phyloP scores from a whole-genome alignment of 805 yeast species.

The Candida sonorensis region DNA sequence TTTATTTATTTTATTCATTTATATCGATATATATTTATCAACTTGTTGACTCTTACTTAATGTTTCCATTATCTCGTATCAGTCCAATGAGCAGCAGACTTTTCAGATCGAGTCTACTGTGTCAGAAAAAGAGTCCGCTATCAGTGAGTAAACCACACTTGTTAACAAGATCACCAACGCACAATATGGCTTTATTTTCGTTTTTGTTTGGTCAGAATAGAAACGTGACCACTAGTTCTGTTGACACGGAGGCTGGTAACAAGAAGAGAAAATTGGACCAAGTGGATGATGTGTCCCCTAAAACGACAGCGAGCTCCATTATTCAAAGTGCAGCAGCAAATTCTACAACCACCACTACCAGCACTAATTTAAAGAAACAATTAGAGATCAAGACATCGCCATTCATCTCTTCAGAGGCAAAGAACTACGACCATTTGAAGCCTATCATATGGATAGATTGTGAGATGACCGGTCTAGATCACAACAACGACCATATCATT shows the following conservation, averaged over 20 bases:
- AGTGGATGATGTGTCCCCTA: background rate
- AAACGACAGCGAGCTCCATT: background rate
- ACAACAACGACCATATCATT: conserved; percentile 73
- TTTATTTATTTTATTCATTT: too few relatives aligned
- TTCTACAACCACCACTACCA: background rate
- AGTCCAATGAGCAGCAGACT: too few relatives aligned
- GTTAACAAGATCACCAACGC: too few relatives aligned
- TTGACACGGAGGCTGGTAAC: background rate
- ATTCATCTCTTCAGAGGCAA: too few relatives aligned
- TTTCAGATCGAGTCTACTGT: too few relatives aligned
- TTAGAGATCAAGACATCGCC: too few relatives aligned
- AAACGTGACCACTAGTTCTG: background rate
- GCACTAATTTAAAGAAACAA: too few relatives aligned
- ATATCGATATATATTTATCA: too few relatives aligned
- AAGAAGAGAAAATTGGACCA: conserved; percentile 3
- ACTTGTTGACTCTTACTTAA: too few relatives aligned
- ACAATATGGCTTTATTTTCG: conserved; percentile 3
- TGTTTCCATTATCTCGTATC: too few relatives aligned
- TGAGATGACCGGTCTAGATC: conserved; percentile 95
- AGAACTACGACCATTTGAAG: conserved; percentile 15
- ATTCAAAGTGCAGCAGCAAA: background rate
- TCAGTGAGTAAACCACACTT: too few relatives aligned
- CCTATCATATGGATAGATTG: conserved; percentile 92
- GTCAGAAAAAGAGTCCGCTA: too few relatives aligned
- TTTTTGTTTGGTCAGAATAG: conserved; percentile 2